Base-by-base conservation (phyloP, 2,329 filamentous ascomycete genomes). In the Podosphaera leucotricha region DNA sequence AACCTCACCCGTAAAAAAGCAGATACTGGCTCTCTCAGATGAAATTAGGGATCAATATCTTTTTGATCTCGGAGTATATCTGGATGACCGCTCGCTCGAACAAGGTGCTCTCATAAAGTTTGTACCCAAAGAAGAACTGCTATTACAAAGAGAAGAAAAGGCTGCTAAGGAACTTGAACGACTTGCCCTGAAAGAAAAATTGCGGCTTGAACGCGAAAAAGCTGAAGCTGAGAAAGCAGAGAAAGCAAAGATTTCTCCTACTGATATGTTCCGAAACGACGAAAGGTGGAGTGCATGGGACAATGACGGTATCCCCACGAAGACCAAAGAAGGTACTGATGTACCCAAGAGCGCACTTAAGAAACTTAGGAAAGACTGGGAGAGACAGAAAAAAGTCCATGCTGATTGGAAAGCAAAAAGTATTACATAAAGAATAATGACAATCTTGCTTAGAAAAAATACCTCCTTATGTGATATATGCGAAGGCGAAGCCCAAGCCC, bases 311-410 rank as follows among this genome's bases (percentile, higher is more conserved):
- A 49, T 93, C 49, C 86, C 87, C 2, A 80, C 71, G 0, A 81
- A 76, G 61, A 73, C 85, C 58, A 75, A 73, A 48, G 75, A 81
- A 26, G 85, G 84, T 0, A 76, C 74, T 48, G 83, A 92, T 52
- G 67, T 94, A 33, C 71, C 81, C 3, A 93, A 93, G 66, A 80
- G 71, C 47, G 72, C 75, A 56, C 56, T 64, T 43, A 94, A 94
- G 69, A 86, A 83, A 65, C 60, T 93, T 53, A 77, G 68, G 62
- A 94, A 94, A 66, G 77, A 84, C 45, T 92, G 82, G 82, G 80
- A 92, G 53, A 76, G 69, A 58, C 87, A 94, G 65, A 90, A 85
- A 68, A 92, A 87, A 68, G 60, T 72, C 46, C 77, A 86, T 59
- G 78, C 86, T 49, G 73, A 77, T 49, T 80, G 52, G 52, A 55